Evolutionary conservation across 225 moss, liverwort and hornwort genomes (phyloP).

Genomic region (Anthoceros angustus): DNA sequence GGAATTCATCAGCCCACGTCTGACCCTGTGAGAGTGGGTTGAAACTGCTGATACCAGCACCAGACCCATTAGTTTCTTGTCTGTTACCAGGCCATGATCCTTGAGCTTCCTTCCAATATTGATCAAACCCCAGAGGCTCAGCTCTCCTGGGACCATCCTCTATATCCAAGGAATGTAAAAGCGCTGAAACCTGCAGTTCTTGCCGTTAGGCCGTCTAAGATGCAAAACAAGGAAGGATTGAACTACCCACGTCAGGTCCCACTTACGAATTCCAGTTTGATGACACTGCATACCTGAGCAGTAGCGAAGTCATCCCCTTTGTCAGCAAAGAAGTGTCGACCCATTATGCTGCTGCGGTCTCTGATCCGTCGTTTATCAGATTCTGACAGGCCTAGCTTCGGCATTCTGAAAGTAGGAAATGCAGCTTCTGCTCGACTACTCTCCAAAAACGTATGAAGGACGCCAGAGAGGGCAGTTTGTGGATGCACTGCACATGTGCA

Average conservation of each 20-base stretch:
- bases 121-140: slow-evolving; percentile 70
- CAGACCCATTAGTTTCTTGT: not conserved
- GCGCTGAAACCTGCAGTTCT: slow-evolving; percentile 58
- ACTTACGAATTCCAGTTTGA: not conserved
- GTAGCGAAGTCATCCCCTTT: slow-evolving; percentile 72
- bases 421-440: slow-evolving; percentile 67
- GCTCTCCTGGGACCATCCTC: slow-evolving; percentile 57
- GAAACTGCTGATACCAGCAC: not conserved
- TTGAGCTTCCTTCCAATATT: slow-evolving; percentile 87
- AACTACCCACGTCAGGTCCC: too few species aligned
- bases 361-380: slow-evolving; percentile 81
- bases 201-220: not conserved
- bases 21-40: not conserved
- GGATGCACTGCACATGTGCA: slow-evolving; percentile 43
- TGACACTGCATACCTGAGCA: slow-evolving; percentile 38
- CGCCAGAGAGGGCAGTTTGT: slow-evolving; percentile 53
- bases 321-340: slow-evolving; percentile 85
- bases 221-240: not conserved
- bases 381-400: slow-evolving; percentile 80
- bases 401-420: slow-evolving; percentile 58
- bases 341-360: slow-evolving; percentile 97
- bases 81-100: slow-evolving; percentile 14
- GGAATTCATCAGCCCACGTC: slow-evolving; percentile 18
- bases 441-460: slow-evolving; percentile 67
- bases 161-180: slow-evolving; percentile 88